Evolutionary conservation across 139 green algal species (phyloP), one percentile per base, ranked within the genome.

Genomic region (Coccomyxa sp.): DNA sequence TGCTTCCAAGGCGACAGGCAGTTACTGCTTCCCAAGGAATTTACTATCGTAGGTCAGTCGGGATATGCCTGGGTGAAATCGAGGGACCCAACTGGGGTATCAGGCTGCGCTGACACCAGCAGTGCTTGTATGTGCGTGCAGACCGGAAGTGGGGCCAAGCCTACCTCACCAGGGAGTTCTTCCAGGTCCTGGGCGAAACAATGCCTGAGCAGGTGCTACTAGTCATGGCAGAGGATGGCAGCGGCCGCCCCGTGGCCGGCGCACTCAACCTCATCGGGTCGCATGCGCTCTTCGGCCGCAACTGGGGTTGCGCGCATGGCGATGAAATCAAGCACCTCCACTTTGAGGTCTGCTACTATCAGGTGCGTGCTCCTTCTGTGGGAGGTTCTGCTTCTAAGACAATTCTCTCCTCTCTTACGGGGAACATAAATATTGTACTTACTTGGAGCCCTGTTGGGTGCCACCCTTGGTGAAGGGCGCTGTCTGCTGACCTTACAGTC

Each of bases 261-360:
- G 96, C 96, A 0, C 89, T 98, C 23, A 98, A 98, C 87, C 88
- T 98, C 10, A 85, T 97, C 16, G 96, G 95, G 68, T 92, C 86
- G 14, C 83, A 98, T 60, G 88, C 90, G 10, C 85, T 98, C 13
- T 98, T 88, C 86, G 96, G 96, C 51, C 87, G 96, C 66, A 97
- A 98, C 89, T 98, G 96, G 95, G 96, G 96, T 67, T 94, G 91
- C 84, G 74, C 57, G 16, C 86, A 81, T 45, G 89, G 92, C 18
- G 76, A 83, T 30, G 67, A 87, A 1, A 82, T 92, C 82, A 90
- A 91, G 77, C 82, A 93, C 82, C 90, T 98, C 30, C 95, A 98
- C 84, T 98, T 98, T 86, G 96, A 98, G 88, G 87, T 96, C 16
- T 98, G 95, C 88, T 98, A 98, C 86, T 98, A 98, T 86, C 92